Percentiles rank a stretch among this genome's conserved stretches.
phyloP scores from a whole-genome alignment of 2,329 filamentous ascomycete species.

The Akanthomyces uredinophilus region DNA sequence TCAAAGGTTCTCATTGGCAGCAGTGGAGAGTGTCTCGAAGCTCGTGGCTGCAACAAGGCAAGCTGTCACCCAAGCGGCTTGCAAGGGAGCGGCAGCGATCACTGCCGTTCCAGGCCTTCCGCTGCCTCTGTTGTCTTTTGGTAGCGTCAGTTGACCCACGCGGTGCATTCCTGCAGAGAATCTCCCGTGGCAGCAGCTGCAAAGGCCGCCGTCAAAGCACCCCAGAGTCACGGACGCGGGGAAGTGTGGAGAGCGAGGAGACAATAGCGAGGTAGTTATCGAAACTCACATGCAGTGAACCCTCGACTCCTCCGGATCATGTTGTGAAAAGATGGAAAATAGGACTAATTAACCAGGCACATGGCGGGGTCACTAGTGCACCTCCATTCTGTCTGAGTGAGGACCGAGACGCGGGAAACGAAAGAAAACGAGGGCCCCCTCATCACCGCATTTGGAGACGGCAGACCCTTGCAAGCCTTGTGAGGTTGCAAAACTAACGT shows the following conservation, averaged over 20 bases:
- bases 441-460: background rate
- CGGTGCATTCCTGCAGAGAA: background rate
- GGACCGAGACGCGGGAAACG: background rate
- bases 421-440: background rate
- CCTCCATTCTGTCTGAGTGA: background rate
- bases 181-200: background rate
- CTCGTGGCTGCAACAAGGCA: background rate
- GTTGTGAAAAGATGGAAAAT: too few relatives aligned
- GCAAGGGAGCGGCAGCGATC: background rate
- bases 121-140: slow-evolving; percentile 1
- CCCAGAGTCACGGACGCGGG: background rate
- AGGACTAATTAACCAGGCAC: too few relatives aligned
- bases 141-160: background rate
- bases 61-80: background rate
- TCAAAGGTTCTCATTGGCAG: background rate
- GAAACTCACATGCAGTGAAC: too few relatives aligned
- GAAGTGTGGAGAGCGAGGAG: too few relatives aligned
- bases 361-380: too few relatives aligned
- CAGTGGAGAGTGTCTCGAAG: slow-evolving; percentile 1
- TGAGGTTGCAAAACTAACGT: background rate
- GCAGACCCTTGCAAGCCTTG: background rate
- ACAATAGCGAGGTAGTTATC: too few relatives aligned
- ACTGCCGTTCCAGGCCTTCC: slow-evolving; percentile 1
- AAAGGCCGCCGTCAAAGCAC: background rate
- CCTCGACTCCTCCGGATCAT: too few relatives aligned